Base-by-base conservation (phyloP, 2,329 filamentous ascomycete species). In the Trichoderma harzianum region DNA sequence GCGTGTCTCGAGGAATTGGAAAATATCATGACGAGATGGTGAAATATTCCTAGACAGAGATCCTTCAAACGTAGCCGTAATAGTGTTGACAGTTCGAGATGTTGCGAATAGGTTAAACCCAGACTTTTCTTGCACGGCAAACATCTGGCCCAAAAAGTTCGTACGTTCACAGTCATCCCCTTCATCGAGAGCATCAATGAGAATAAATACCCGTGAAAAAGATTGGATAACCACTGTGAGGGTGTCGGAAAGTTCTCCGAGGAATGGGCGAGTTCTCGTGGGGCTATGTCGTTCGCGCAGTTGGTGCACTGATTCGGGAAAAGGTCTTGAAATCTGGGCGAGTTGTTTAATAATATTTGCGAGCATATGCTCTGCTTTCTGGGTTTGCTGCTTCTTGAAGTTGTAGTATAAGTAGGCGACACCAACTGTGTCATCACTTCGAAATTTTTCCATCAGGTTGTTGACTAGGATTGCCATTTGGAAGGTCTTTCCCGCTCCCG, bases 111-210 rank as follows among this genome's bases (percentile, higher is more conserved):
- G 5, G 12, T 71, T 71, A 3, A 71, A 7, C 1, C 26, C n/a
- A 7, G 21, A 5, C 34, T 47, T 39, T 12, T 16, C 47, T 12
- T 71, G 69, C 2, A 58, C 7, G 3, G 7, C n/a, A 5, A 66
- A 51, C 4, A 71, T 14, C 7, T 60, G 2, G 5, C 16, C 16
- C 12, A 66, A 1, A 12, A 71, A 16, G 2, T 8, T 66, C 10
- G n/a, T 32, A 11, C 28, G 39, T 2, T 43, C 24, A 21, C 2
- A 3, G 18, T 47, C 39, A 28, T 71, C 21, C 2, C 32, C 64
- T 60, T 71, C 62, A 16, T 71, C 69, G 8, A 71, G 60, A 5
- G 47, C 47, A 66, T 71, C 69, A 14, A 71, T 39, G 18, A 71
- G 34, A 12, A 71, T 65, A 18, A 36, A 71, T 1, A 71, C 47